These are phyloP conservation scores for Sclerotinia glacialis DNA, from an alignment of 2,329 filamentous ascomycete species.

Conservation along the genomic window DNA sequence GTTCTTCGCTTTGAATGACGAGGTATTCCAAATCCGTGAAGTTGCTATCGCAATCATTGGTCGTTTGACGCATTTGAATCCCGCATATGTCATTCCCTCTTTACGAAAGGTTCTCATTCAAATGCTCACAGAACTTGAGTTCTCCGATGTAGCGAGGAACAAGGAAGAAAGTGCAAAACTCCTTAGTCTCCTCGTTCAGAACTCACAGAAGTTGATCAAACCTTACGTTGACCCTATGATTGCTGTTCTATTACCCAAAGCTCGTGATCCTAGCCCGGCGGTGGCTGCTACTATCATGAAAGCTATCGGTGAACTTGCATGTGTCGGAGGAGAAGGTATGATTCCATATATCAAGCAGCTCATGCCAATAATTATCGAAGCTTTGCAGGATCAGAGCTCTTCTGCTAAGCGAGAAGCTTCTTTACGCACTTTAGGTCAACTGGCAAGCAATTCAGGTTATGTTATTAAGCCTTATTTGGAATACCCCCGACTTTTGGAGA, in stretches of 20 bases:
- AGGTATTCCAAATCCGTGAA: slow-evolving; percentile 87
- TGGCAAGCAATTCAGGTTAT: slow-evolving; percentile 95
- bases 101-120: slow-evolving; percentile 93
- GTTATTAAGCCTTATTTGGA: slow-evolving; percentile 95
- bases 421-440: slow-evolving; percentile 82
- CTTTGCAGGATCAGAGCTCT: slow-evolving; percentile 90
- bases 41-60: slow-evolving; percentile 96
- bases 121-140: slow-evolving; percentile 92
- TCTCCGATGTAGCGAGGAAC: slow-evolving; percentile 87
- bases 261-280: slow-evolving; percentile 76
- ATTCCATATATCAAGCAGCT: slow-evolving; percentile 83
- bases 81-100: slow-evolving; percentile 95
- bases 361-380: slow-evolving; percentile 93
- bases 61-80: slow-evolving; percentile 84
- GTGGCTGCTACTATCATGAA: slow-evolving; percentile 94
- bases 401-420: slow-evolving; percentile 88
- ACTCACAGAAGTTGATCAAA: slow-evolving; percentile 88
- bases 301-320: slow-evolving; percentile 90
- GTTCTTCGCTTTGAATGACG: slow-evolving; percentile 94
- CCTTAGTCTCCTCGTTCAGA: slow-evolving; percentile 86
- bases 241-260: slow-evolving; percentile 88
- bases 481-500: slow-evolving; percentile 88
- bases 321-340: slow-evolving; percentile 93
- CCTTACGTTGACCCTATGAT: slow-evolving; percentile 98
- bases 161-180: slow-evolving; percentile 96